These are phyloP conservation scores for Phytophthora agathidicida DNA, from an alignment of 352 stramenopile genomes.

Conservation along the genomic window DNA sequence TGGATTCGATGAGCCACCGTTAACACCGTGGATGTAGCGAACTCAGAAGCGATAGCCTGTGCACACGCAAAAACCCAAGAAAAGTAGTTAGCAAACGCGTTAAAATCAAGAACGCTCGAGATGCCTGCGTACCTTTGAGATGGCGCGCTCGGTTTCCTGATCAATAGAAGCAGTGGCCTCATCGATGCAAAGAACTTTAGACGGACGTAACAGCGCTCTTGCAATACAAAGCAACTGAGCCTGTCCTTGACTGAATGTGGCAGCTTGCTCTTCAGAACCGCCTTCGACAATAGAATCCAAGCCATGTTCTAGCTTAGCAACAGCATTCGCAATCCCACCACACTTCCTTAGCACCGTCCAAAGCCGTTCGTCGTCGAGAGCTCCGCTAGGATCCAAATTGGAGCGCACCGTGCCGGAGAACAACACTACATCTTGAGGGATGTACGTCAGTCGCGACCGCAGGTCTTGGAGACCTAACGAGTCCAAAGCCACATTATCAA, in stretches of 20 bases:
- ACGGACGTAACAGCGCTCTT: slow-evolving; percentile 83
- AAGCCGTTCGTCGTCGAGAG: slow-evolving; percentile 51
- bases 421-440: slow-evolving; percentile 85
- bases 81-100: neutral
- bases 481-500: slow-evolving; percentile 77
- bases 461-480: slow-evolving; percentile 67
- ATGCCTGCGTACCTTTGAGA: slow-evolving; percentile 70
- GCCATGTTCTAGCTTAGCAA: slow-evolving; percentile 50
- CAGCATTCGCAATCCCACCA: slow-evolving; percentile 43
- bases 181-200: slow-evolving; percentile 94
- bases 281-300: slow-evolving; percentile 58
- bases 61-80: slow-evolving; percentile 5
- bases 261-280: slow-evolving; percentile 37
- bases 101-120: neutral
- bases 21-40: slow-evolving; percentile 94
- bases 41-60: slow-evolving; percentile 92
- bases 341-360: slow-evolving; percentile 64
- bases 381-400: slow-evolving; percentile 80
- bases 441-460: slow-evolving; percentile 74
- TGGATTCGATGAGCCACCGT: slow-evolving; percentile 97
- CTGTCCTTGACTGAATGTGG: slow-evolving; percentile 77
- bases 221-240: slow-evolving; percentile 79
- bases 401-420: slow-evolving; percentile 83
- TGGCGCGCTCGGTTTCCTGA: slow-evolving; percentile 80
- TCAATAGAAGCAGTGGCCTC: slow-evolving; percentile 93